Conservation (phyloP, 192 early-diverging fungal species). For the Dimargaris verticillata region DNA sequence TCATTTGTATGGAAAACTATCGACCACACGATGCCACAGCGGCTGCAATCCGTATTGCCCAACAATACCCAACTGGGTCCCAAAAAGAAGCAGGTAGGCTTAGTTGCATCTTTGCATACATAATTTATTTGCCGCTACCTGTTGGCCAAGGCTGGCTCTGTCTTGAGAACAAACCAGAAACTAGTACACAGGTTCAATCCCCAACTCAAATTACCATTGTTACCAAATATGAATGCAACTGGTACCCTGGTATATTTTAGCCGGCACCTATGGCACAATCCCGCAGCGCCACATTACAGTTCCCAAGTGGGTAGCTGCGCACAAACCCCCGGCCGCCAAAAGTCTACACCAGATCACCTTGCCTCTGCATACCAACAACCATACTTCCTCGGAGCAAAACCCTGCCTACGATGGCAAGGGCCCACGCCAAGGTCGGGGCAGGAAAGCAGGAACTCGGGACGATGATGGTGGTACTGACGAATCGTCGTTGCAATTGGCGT, state of each 20-base stretch:
- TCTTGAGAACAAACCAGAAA: background rate
- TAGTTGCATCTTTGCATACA: no score
- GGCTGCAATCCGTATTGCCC: conserved; percentile 19
- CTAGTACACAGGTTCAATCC: background rate
- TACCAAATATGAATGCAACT: conserved; percentile 4
- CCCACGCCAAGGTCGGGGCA: background rate
- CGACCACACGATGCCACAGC: conserved; percentile 21
- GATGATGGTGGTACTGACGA: background rate
- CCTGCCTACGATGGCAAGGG: no score
- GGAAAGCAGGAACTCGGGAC: background rate
- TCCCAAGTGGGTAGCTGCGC: conserved; percentile 12
- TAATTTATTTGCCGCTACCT: background rate
- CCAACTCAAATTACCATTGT: background rate
- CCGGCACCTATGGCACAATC: conserved; percentile 13
- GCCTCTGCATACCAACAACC: conserved; percentile 10
- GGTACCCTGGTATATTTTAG: no score
- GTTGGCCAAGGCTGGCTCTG: conserved; percentile 11
- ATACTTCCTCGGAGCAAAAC: no score
- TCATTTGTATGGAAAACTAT: conserved; percentile 32
- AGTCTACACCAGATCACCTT: conserved; percentile 19
- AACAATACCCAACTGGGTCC: conserved; percentile 15
- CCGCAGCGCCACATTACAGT: conserved; percentile 12
- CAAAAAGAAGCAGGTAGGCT: background rate
- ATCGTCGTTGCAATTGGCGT: background rate
- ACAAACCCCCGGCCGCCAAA: conserved; percentile 21